Base-by-base conservation (phyloP, 2,329 filamentous ascomycete species). In the Lasiodiplodia citricola region DNA sequence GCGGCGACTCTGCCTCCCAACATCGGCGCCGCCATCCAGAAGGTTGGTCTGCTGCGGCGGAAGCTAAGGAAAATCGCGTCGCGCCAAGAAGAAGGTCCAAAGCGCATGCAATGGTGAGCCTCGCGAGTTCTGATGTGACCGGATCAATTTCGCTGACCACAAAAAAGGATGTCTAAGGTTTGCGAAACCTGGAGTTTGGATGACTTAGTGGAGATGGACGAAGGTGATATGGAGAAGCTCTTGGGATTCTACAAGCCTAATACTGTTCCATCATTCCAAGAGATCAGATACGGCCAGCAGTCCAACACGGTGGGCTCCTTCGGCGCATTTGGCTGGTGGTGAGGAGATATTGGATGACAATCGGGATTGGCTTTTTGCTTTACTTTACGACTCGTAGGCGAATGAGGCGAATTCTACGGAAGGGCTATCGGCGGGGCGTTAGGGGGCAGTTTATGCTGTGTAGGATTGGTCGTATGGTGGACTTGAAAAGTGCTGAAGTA, bases 111-210 rank as follows among this genome's bases (percentile, higher is more conserved):
- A 72, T 98, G 94, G 92, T 93, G 77, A 47, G 71, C 57, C n/a
- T 14, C 4, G 10, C 28, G 16, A 18, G 31, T 18, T 7, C 54
- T 60, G 13, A 25, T 41, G 41, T 41, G n/a, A 51, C 8, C 35
- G 55, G 63, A 4, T 54, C 14, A 25, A 41, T 2, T 70, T 11
- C 54, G 55, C 60, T 83, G 68, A 84, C 75, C 18, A 13, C 16
- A 8, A 13, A 52, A 23, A 71, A 93, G 92, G 94, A 98, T 98
- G 92, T 93, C 90, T 58, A 91, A 88, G 72, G 92, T 98, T 44
- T 97, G 94, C 82, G 93, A 97, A 74, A 86, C 89, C 44, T 97
- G 95, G 85, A 90, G 86, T 66, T 88, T 96, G 78, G 91, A 96
- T 70, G 92, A 97, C 71, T 87, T 98, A 73, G 94, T 93, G 73